These are phyloP conservation scores for Vigna unguiculata DNA, from an alignment of 306 rosid genomes.

Conservation along the genomic window DNA sequence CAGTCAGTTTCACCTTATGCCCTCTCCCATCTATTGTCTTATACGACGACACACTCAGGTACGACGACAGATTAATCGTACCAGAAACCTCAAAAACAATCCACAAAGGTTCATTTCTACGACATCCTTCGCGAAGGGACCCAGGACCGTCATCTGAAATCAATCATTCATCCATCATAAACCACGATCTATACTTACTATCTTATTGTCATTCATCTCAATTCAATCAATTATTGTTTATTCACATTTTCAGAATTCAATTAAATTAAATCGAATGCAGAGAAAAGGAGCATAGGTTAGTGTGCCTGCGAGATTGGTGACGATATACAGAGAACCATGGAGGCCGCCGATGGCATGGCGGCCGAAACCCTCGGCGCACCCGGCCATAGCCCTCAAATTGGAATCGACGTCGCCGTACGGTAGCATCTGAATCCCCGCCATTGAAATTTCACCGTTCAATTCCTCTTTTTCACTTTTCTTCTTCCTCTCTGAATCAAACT, in stretches of 20 bases:
- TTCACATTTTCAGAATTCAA: background rate
- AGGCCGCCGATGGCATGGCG: slow-evolving; percentile 67
- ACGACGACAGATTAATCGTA: slow-evolving; percentile 68
- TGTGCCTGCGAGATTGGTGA: slow-evolving; percentile 65
- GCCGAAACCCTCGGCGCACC: slow-evolving; percentile 70
- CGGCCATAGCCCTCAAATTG: slow-evolving; percentile 58
- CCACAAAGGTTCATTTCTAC: slow-evolving; percentile 73
- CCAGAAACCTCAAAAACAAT: slow-evolving; percentile 77
- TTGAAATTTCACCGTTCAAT: background rate
- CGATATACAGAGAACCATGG: slow-evolving; percentile 59
- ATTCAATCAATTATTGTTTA: background rate
- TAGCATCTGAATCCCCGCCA: slow-evolving; percentile 49
- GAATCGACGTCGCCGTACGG: slow-evolving; percentile 70
- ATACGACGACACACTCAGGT: slow-evolving; percentile 70
- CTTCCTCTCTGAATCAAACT: background rate
- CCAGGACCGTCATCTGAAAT: slow-evolving; percentile 79
- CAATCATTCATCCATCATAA: background rate
- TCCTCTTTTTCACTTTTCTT: background rate
- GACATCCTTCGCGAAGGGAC: slow-evolving; percentile 77
- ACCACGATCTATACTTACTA: background rate
- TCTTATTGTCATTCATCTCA: background rate
- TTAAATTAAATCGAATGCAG: too few relatives aligned
- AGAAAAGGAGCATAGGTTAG: background rate
- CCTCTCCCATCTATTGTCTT: slow-evolving; percentile 96
- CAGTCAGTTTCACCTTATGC: slow-evolving; percentile 73